Evolutionary conservation across 2,329 filamentous ascomycete species (phyloP).

Genomic region (Scytalidium sp.): DNA sequence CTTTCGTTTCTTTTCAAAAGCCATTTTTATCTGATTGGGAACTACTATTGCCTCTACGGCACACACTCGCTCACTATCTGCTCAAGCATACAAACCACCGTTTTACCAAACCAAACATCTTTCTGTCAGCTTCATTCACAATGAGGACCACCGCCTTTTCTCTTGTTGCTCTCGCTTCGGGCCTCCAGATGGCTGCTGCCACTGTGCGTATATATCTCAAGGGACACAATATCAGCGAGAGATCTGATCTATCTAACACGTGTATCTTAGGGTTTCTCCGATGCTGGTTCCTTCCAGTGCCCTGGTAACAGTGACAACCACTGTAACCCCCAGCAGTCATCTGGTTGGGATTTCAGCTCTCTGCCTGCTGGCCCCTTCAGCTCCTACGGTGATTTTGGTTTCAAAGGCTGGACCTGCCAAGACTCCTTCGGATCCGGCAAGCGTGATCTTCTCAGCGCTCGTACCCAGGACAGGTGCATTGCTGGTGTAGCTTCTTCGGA

Average conservation of each 20-base stretch:
- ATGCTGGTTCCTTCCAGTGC: conserved; percentile 56
- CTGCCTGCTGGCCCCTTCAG: conserved; percentile 59
- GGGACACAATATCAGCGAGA: background rate
- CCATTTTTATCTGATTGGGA: conserved; percentile 28
- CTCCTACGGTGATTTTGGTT: conserved; percentile 69
- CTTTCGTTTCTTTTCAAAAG: conserved; percentile 27
- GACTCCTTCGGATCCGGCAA: conserved; percentile 52
- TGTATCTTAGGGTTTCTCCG: conserved; percentile 40
- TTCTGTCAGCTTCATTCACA: conserved; percentile 23
- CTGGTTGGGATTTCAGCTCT: conserved; percentile 70
- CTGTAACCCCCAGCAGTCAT: conserved; percentile 67
- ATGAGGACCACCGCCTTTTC: conserved; percentile 22
- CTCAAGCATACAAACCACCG: conserved; percentile 6
- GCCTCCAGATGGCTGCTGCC: conserved; percentile 43
- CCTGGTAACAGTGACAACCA: conserved; percentile 74
- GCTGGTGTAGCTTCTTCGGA: conserved; percentile 46
- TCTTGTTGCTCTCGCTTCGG: conserved; percentile 43
- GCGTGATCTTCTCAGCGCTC: conserved; percentile 47
- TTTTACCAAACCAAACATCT: conserved; percentile 18
- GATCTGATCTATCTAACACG: conserved; percentile 14
- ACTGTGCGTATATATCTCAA: conserved; percentile 19
- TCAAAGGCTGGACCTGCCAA: conserved; percentile 70
- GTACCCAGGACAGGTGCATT: conserved; percentile 56
- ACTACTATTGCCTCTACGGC: conserved; percentile 15
- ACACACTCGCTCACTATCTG: conserved; percentile 2